Evolutionary conservation across 108 stramenopile species (phyloP).

Genomic region (Pseudonitzschia multistriata): DNA sequence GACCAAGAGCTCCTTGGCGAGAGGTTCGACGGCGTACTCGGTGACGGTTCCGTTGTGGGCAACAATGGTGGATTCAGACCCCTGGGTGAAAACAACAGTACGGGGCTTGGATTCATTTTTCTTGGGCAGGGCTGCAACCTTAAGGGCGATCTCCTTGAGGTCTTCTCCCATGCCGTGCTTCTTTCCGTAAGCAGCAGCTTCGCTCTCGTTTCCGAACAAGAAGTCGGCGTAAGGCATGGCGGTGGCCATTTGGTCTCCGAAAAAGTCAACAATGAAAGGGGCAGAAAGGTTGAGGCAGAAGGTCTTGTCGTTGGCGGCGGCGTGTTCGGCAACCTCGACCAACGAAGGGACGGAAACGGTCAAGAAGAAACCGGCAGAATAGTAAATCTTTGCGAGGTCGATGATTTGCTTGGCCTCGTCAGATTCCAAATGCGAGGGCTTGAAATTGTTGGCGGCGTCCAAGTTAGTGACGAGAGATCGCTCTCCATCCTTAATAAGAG

Average conservation of each 20-base stretch:
- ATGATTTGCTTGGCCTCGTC: constrained; percentile 89
- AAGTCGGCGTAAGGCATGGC: constrained; percentile 95
- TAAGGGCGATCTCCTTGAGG: constrained; percentile 88
- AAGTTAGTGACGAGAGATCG: constrained; percentile 96
- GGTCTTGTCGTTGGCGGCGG: constrained; percentile 85
- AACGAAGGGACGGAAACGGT: constrained; percentile 95
- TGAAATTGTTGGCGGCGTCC: constrained; percentile 98
- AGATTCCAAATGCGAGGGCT: constrained; percentile 91
- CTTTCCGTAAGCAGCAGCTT: constrained; percentile 96
- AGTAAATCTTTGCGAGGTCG: constrained; percentile 82
- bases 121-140: constrained; percentile 88
- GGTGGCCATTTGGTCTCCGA: constrained; percentile 91
- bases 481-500: constrained; percentile 92
- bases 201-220: constrained; percentile 98
- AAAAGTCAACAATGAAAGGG: constrained; percentile 98
- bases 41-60: constrained; percentile 86
- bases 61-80: constrained; percentile 92
- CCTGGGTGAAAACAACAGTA: constrained; percentile 97
- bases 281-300: constrained; percentile 98
- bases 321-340: constrained; percentile 88
- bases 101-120: constrained; percentile 77
- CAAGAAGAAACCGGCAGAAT: constrained; percentile 98
- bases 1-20: constrained; percentile 87
- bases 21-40: constrained; percentile 86
- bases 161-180: constrained; percentile 91